phyloP scores from a whole-genome alignment of 768 basidiomycete genomes.

The Tulasnella sp. region DNA sequence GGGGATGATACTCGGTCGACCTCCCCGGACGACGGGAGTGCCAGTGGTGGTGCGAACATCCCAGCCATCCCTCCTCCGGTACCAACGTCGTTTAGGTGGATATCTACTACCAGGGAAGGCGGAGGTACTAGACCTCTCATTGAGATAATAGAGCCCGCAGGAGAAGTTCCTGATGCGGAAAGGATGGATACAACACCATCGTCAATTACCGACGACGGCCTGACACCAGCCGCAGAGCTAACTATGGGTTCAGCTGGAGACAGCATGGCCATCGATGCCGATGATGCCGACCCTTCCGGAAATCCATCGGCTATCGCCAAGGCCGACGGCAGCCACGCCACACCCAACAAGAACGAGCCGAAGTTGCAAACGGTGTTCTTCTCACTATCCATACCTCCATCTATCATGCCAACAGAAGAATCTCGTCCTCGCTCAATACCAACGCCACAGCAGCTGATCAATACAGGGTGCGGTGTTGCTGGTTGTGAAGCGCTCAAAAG shows the following conservation, averaged over 20 bases:
- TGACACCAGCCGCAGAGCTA: no score
- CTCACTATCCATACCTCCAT: not conserved
- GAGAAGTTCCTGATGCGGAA: not conserved
- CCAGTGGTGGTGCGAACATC: not conserved
- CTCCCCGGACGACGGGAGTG: slow-evolving; percentile 8
- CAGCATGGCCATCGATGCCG: not conserved
- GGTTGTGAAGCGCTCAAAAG: not conserved
- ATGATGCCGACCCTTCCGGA: not conserved
- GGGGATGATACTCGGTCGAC: slow-evolving; percentile 10
- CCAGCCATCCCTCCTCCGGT: not conserved
- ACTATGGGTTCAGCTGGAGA: no score
- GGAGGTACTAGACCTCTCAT: not conserved
- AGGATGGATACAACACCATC: not conserved
- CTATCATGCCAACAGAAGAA: no score
- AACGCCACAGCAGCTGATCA: no score
- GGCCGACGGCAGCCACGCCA: not conserved
- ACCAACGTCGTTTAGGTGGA: slow-evolving; percentile 9
- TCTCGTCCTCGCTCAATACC: no score
- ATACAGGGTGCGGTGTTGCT: not conserved
- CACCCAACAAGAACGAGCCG: not conserved
- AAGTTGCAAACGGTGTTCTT: not conserved
- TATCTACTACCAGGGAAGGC: not conserved
- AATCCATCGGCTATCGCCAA: not conserved
- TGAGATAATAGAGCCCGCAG: not conserved
- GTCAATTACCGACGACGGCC: no score